phyloP scores from a whole-genome alignment of 768 basidiomycete species.

The Galerina marginata region DNA sequence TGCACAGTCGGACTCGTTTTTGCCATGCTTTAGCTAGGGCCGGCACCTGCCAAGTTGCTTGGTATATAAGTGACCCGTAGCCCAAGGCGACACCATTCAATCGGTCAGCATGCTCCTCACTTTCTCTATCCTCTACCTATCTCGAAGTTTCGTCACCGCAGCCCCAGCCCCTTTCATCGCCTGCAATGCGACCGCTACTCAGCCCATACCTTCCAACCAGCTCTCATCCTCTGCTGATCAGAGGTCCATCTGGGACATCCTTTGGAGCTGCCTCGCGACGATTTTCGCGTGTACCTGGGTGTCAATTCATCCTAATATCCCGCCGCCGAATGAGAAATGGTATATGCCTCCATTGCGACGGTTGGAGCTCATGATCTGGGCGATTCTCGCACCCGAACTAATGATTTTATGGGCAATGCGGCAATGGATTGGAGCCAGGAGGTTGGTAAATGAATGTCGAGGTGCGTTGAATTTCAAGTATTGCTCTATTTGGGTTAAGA shows the following conservation, averaged over 20 bases:
- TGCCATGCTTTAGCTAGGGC: too few relatives aligned
- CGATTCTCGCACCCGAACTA: slow-evolving; percentile 1
- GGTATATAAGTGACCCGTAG: too few relatives aligned
- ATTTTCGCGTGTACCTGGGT: slow-evolving; percentile 9
- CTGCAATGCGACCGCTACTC: too few relatives aligned
- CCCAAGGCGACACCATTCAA: too few relatives aligned
- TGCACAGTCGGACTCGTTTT: too few relatives aligned
- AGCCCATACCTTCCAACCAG: too few relatives aligned
- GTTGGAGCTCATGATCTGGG: not conserved
- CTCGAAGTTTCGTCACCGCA: too few relatives aligned
- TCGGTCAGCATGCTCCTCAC: too few relatives aligned
- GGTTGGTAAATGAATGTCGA: not conserved
- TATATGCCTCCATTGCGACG: not conserved
- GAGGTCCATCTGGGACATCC: not conserved
- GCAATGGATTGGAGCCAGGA: not conserved
- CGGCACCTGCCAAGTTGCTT: too few relatives aligned
- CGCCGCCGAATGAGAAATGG: not conserved
- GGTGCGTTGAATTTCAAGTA: not conserved
- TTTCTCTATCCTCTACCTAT: too few relatives aligned
- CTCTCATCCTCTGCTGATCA: too few relatives aligned
- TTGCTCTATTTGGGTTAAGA: not conserved
- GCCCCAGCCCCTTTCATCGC: too few relatives aligned
- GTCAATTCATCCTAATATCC: slow-evolving; percentile 4
- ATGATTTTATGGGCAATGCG: slow-evolving; percentile 4
- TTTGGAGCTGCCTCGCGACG: slow-evolving; percentile 7